phyloP scores from a whole-genome alignment of 352 stramenopile genomes.

The Pythium pyrilobum region DNA sequence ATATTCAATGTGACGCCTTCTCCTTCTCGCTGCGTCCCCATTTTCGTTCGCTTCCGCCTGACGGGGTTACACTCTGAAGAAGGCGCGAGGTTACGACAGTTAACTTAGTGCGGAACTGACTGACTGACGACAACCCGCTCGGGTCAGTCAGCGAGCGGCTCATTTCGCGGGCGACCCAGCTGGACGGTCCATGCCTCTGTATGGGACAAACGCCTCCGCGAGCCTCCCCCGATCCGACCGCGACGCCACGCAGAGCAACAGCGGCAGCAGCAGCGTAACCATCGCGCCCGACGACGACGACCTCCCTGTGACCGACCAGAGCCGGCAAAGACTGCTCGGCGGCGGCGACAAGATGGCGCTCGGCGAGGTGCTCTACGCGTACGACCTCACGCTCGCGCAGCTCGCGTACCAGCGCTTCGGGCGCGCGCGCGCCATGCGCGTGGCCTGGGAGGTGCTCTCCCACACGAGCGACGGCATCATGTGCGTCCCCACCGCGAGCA shows the following conservation, averaged over 20 bases:
- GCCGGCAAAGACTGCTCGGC: conserved; percentile 9
- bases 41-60: too few species aligned
- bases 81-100: background rate
- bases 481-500: too few species aligned
- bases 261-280: background rate
- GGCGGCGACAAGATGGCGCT: conserved; percentile 39
- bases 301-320: conserved; percentile 2
- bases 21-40: too few species aligned
- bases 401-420: conserved; percentile 67
- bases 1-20: too few species aligned
- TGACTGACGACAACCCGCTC: background rate
- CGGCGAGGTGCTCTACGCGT: conserved; percentile 51
- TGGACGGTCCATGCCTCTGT: conserved; percentile 16
- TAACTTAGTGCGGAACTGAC: conserved; percentile 10
- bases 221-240: background rate
- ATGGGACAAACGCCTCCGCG: conserved; percentile 10
- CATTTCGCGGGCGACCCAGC: background rate
- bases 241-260: conserved; percentile 5
- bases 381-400: conserved; percentile 71
- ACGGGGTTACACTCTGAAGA: background rate
- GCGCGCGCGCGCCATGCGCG: conserved; percentile 28
- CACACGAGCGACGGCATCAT: conserved; percentile 81
- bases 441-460: conserved; percentile 77
- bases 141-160: background rate
- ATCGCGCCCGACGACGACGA: background rate